Evolutionary conservation across 768 basidiomycete species (phyloP), one percentile per base, ranked within the genome.

Genomic region (Mycena vulgaris): DNA sequence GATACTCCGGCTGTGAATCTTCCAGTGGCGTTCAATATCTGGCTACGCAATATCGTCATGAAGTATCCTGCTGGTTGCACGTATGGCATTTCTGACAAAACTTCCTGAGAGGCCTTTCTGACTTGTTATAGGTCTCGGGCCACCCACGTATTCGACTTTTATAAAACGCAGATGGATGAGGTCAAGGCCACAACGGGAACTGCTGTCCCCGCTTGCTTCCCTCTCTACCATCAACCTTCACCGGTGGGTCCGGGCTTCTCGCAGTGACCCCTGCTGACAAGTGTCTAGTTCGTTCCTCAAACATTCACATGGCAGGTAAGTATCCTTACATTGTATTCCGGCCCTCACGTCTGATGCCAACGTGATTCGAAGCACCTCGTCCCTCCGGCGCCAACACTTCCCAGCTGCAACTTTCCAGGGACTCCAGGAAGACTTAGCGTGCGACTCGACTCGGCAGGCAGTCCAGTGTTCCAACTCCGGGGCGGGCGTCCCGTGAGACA

Each of bases 51-150:
- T 8, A 45, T 52, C 6, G 14, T 67, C 21, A 9, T 30, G 21
- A 33, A 47, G 10, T 67, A 67, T 58, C 65, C 65, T 16, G 21
- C 0, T 21, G 65, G 57, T 30, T 67, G 65, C 57, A 67, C 57
- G 65, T 59, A 25, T 39, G 62, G n/a, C n/a, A n/a, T n/a, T n/a
- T n/a, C n/a, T 63, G 25, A 23, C 25, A n/a, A 23, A 6, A 17
- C 16, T 14, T 7, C n/a, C 21, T 16, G 30, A 16, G 21, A 2
- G 2, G 23, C 10, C 5, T 56, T 35, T 23, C 16, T 19, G 37
- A 31, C 30, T 33, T 35, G 4, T 37, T 10, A 25, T 27, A 61
- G 60, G n/a, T 17, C n/a, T n/a, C 64, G 64, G 4, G 64, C 53
- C 21, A 37, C 4, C 30, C 60, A 66, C 30, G 55, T 55, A 8